A percentile compares a stretch with the other conserved stretches of the same genome.
Evolutionary conservation across 352 stramenopile genomes (phyloP).

Genomic region (Pelagophyceae sp.): DNA sequence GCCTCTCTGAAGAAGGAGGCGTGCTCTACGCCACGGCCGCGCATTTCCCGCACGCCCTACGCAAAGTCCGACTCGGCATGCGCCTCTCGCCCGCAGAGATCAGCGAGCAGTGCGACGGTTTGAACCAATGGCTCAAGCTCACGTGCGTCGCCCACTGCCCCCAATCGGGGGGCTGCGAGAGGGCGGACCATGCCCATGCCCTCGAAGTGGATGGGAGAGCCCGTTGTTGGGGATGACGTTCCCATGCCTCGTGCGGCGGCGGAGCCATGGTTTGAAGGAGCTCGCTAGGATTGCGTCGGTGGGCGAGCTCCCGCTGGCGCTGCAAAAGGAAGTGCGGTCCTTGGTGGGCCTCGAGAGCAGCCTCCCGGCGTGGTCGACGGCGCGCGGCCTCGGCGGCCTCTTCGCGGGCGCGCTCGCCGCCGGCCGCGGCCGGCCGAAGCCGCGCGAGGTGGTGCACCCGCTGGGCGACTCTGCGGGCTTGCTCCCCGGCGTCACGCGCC

Average conservation of each 20-base stretch:
- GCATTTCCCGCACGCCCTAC: neutral
- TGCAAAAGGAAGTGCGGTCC: neutral
- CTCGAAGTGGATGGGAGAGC: too few species aligned
- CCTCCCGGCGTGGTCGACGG: neutral
- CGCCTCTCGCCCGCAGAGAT: neutral
- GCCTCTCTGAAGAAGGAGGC: neutral
- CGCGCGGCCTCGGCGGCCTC: neutral
- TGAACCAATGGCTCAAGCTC: neutral
- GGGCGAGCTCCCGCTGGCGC: neutral
- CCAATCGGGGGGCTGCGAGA: neutral
- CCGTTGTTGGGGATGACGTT: neutral
- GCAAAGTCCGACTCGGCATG: neutral
- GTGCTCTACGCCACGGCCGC: neutral
- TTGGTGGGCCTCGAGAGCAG: constrained; percentile 5
- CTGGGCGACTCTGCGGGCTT: neutral
- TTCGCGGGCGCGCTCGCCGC: neutral
- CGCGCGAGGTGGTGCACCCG: constrained; percentile 4
- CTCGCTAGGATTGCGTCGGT: neutral
- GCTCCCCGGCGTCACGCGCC: constrained; percentile 13
- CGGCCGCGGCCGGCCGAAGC: neutral
- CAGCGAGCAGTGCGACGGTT: neutral
- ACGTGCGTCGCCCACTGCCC: too few species aligned
- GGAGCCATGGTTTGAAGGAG: too few species aligned
- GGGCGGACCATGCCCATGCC: too few species aligned
- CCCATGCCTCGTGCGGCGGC: neutral